These are phyloP conservation scores for Phaeosphaeria sp. DNA, from an alignment of 2,329 filamentous ascomycete species.

Conservation along the genomic window DNA sequence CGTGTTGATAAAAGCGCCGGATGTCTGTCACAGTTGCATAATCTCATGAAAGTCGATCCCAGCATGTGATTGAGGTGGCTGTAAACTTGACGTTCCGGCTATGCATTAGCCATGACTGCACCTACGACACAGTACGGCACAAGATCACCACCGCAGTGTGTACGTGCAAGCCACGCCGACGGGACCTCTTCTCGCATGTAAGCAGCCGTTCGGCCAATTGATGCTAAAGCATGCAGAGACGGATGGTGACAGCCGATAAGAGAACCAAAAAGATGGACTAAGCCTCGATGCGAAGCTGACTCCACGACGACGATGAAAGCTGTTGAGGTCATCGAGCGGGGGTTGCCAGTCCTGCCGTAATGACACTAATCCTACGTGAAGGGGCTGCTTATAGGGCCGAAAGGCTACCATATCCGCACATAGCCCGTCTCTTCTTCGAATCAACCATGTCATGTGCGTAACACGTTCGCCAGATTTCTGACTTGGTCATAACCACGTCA, in stretches of 20 bases:
- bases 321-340: neutral
- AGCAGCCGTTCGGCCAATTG: neutral
- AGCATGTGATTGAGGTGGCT: neutral
- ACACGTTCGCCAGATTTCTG: neutral
- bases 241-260: neutral
- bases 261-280: neutral
- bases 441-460: neutral
- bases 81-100: neutral
- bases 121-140: too few relatives aligned
- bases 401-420: neutral
- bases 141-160: neutral
- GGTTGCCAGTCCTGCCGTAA: neutral
- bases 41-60: neutral
- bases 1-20: neutral
- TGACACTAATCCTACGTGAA: neutral
- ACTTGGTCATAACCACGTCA: neutral
- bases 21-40: neutral
- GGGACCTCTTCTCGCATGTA: neutral
- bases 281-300: neutral
- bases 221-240: neutral
- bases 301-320: neutral
- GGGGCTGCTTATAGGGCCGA: neutral
- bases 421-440: neutral
- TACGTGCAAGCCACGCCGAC: too few relatives aligned
- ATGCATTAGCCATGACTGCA: neutral